phyloP scores from a whole-genome alignment of 805 yeast species.

The Kluyveromyces lactis region DNA sequence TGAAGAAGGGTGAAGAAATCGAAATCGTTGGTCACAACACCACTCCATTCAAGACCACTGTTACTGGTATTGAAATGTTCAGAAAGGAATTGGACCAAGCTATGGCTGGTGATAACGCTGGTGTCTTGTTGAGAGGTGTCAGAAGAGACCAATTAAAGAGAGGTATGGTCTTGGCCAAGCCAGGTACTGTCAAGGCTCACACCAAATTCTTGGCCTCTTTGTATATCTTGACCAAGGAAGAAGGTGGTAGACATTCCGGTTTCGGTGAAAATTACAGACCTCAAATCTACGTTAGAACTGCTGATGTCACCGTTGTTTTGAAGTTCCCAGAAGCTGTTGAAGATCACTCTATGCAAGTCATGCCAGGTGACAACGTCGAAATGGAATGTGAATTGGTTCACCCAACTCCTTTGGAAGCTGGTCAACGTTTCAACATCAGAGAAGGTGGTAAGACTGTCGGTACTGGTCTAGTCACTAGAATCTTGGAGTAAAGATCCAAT shows the following conservation, averaged over 20 bases:
- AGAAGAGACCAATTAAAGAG: constrained; percentile 94
- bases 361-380: constrained; percentile 98
- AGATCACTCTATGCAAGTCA: constrained; percentile 83
- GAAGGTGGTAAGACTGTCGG: constrained; percentile 99
- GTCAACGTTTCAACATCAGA: constrained; percentile 98
- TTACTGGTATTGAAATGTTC: constrained; percentile 99
- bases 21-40: constrained; percentile 92
- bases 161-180: constrained; percentile 96
- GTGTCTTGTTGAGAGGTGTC: constrained; percentile 93
- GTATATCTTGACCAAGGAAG: constrained; percentile 89
- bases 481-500: constrained; percentile 49
- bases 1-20: constrained; percentile 97
- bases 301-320: constrained; percentile 86
- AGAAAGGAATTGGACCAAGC: constrained; percentile 97
- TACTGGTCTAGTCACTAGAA: constrained; percentile 94
- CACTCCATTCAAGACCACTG: constrained; percentile 83
- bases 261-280: constrained; percentile 97
- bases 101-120: constrained; percentile 99
- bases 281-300: constrained; percentile 92
- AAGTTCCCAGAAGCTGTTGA: constrained; percentile 78
- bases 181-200: constrained; percentile 87
- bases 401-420: constrained; percentile 91
- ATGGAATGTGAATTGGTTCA: constrained; percentile 84
- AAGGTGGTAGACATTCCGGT: constrained; percentile 99
- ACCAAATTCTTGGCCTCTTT: constrained; percentile 88